Evolutionary conservation across 1,139 yeast species (phyloP), one percentile per base, ranked within the genome.

Genomic region (Kazachstania sp.): DNA sequence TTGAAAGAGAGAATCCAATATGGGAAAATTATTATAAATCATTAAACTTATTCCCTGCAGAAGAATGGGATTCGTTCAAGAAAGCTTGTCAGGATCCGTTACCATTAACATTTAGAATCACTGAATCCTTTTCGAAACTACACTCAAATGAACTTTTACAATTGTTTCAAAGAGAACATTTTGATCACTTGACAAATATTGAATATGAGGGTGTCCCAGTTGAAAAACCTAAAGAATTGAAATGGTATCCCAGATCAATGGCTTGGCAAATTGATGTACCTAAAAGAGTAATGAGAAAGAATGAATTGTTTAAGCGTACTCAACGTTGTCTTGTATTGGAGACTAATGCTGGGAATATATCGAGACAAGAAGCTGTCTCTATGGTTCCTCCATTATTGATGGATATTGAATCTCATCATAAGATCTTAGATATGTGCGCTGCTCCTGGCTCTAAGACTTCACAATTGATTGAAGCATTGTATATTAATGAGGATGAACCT

Each of bases 391-490:
- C 99, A 11, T 74, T 94, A 56, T 79, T 92, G 47, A 73, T 92
- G 68, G 95, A 90, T 57, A 86, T 94, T 47, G 69, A 87, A 68
- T 90, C 98, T 20, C 85, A 88, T 58, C 97, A 94, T 64, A 73
- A 78, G 45, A 97, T 94, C 34, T 73, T 92, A 56, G 99, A 92
- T 63, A 86, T 94, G 88, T 92, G 99, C 73, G 99, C 99, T 32
- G 97, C 98, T 4, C 99, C 99, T 19, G 99, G 99, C 35, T 88
- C 97, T 35, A 92, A 92, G 66, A 94, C 98, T 41, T 95, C 96
- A 5, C 99, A 92, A 69, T 73, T 92, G 56, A 82, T 94, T 34
- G 99, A 92, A 69, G 85, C 95, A 2, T 73, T 92, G 50, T 98
- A 94, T 28, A 4, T 32, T 9, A 9, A 75, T 19, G 80, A 77